Evolutionary conservation across 1,139 yeast genomes (phyloP).

Genomic region (Pichia sp.): DNA sequence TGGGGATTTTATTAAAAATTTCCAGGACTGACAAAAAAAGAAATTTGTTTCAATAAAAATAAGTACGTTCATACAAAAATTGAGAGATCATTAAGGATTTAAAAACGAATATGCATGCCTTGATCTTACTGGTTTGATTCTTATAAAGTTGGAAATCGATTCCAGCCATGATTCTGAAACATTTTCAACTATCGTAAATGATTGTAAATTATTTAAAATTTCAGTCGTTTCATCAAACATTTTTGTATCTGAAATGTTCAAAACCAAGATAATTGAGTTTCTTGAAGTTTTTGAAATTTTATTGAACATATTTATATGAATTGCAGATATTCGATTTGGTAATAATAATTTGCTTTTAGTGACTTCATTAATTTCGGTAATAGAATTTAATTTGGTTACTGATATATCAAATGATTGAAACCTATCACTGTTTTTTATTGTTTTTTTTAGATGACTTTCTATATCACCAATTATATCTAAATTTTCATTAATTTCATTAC

Average conservation of each 20-base stretch:
- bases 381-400: background rate
- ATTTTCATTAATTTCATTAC: background rate
- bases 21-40: too few species aligned
- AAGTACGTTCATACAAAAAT: too few species aligned
- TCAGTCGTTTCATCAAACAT: background rate
- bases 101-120: constrained; percentile 4
- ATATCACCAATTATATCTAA: background rate
- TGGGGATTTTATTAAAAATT: background rate
- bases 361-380: background rate
- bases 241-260: background rate
- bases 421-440: background rate
- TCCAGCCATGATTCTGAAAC: constrained; percentile 1
- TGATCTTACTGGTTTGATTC: background rate
- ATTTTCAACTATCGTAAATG: constrained; percentile 1
- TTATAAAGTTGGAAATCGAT: background rate
- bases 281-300: background rate
- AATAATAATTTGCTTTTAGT: background rate
- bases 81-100: background rate
- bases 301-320: constrained; percentile 5
- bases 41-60: too few species aligned
- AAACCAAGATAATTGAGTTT: background rate
- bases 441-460: background rate
- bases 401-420: background rate
- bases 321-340: background rate
- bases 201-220: constrained; percentile 1